These are phyloP conservation scores for Astragalus glycyphyllos DNA, from an alignment of 306 rosid genomes.

Conservation along the genomic window DNA sequence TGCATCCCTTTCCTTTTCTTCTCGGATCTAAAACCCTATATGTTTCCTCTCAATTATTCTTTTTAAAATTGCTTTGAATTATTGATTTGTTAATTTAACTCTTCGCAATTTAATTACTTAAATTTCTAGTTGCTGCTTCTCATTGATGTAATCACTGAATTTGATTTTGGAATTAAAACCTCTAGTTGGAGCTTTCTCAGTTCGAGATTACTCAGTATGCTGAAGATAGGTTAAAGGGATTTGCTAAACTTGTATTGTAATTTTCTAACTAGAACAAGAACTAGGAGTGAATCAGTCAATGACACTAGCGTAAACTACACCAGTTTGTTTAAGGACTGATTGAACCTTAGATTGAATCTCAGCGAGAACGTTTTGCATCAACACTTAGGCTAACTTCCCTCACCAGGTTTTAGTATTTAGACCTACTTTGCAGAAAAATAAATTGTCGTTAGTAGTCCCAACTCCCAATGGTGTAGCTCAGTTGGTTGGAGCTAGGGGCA, in stretches of 20 bases:
- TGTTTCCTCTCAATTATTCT: not conserved
- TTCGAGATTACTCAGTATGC: not conserved
- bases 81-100: not conserved
- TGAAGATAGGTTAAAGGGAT: constrained; percentile 15
- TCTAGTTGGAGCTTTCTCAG: not conserved
- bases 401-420: not conserved
- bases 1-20: constrained; percentile 40
- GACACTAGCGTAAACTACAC: constrained; percentile 6
- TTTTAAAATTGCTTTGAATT: constrained; percentile 6
- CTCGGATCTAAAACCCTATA: constrained; percentile 34
- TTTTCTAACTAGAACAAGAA: constrained; percentile 18
- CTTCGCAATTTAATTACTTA: constrained; percentile 26
- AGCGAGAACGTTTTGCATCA: not conserved
- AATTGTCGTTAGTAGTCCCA: too few relatives aligned
- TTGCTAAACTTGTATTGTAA: constrained; percentile 10
- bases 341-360: not conserved
- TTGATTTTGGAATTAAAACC: constrained; percentile 15
- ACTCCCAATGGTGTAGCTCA: too few relatives aligned
- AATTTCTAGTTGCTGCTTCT: constrained; percentile 22
- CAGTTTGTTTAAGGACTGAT: constrained; percentile 15
- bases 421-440: not conserved
- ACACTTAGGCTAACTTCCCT: not conserved
- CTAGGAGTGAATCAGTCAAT: constrained; percentile 28
- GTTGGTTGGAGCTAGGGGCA: too few relatives aligned
- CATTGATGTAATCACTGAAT: not conserved